Evolutionary conservation across 1,284 basidiomycete genomes (phyloP).

Genomic region (Amylostereum areolatum): DNA sequence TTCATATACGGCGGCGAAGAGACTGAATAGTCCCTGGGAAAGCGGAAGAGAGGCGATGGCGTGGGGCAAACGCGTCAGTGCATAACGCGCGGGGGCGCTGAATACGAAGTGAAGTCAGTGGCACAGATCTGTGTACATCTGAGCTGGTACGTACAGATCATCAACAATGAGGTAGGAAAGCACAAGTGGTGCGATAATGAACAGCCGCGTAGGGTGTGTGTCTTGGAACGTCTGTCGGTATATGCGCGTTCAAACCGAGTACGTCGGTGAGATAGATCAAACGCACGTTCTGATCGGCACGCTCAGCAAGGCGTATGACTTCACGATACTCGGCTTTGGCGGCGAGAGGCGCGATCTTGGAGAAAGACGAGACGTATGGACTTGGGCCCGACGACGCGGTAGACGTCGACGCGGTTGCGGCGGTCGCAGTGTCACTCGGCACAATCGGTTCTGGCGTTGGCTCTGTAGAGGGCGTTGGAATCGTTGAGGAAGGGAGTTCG

Average conservation of each 20-base stretch:
- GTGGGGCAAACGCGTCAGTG: constrained; percentile 46
- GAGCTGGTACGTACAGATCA: constrained; percentile 40
- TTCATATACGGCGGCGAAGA: constrained; percentile 45
- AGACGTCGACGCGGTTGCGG: constrained; percentile 6
- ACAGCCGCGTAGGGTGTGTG: constrained; percentile 37
- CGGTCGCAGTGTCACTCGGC: constrained; percentile 4
- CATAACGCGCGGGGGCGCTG: constrained; percentile 55
- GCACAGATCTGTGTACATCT: background rate
- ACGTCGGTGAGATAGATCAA: too few relatives aligned
- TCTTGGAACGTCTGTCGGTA: constrained; percentile 32
- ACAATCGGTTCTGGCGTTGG: constrained; percentile 10
- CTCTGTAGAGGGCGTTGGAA: constrained; percentile 2
- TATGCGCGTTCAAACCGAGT: too few relatives aligned
- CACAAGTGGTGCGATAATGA: constrained; percentile 50
- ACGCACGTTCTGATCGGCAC: constrained; percentile 40
- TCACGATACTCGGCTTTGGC: constrained; percentile 34
- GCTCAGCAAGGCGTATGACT: constrained; percentile 44
- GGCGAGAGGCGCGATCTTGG: constrained; percentile 37
- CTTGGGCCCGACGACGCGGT: background rate
- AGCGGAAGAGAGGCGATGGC: constrained; percentile 36
- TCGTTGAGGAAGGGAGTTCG: constrained; percentile 15
- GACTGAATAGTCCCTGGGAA: constrained; percentile 35
- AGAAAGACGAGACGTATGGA: constrained; percentile 33
- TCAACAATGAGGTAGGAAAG: constrained; percentile 56
- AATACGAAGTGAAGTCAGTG: background rate